Evolutionary conservation across 2,329 filamentous ascomycete species (phyloP).

Genomic region (Paracoccidioides lutzii): DNA sequence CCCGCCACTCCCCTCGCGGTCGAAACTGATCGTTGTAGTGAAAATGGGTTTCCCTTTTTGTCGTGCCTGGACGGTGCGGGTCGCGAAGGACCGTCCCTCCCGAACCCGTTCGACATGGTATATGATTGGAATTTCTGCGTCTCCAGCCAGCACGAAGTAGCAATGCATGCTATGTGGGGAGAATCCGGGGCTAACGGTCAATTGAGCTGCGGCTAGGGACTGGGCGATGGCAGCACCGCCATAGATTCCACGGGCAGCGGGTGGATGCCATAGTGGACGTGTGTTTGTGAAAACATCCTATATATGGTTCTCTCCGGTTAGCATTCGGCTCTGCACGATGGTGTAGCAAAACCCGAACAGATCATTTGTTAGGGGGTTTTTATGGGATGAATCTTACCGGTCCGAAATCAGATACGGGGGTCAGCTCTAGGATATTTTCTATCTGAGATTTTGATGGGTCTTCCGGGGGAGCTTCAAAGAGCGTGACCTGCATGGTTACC

Average conservation of each 20-base stretch:
- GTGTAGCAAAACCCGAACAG: background rate
- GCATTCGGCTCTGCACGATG: too few relatives aligned
- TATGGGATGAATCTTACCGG: constrained; percentile 42
- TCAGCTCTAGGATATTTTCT: constrained; percentile 79
- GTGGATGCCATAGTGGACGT: constrained; percentile 79
- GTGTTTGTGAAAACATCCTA: constrained; percentile 93
- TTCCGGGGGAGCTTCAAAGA: constrained; percentile 62
- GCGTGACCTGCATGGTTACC: constrained; percentile 34
- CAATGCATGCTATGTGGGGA: constrained; percentile 94
- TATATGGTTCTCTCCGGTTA: background rate
- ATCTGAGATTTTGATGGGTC: constrained; percentile 65
- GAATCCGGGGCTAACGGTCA: constrained; percentile 69
- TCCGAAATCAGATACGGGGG: constrained; percentile 48
- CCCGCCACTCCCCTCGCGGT: constrained; percentile 44
- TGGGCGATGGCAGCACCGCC: constrained; percentile 90
- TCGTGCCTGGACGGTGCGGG: constrained; percentile 86
- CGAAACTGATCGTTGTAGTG: constrained; percentile 87
- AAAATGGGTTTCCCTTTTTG: constrained; percentile 86
- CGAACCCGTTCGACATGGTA: constrained; percentile 93
- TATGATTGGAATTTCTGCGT: constrained; percentile 69
- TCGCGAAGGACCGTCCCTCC: constrained; percentile 79
- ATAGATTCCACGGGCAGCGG: constrained; percentile 83
- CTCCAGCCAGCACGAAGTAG: constrained; percentile 92
- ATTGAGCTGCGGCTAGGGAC: constrained; percentile 73
- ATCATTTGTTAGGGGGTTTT: background rate